Evolutionary conservation across 2,329 filamentous ascomycete species (phyloP), one percentile per base, ranked within the genome.

Genomic region (Monilinia fructicola): DNA sequence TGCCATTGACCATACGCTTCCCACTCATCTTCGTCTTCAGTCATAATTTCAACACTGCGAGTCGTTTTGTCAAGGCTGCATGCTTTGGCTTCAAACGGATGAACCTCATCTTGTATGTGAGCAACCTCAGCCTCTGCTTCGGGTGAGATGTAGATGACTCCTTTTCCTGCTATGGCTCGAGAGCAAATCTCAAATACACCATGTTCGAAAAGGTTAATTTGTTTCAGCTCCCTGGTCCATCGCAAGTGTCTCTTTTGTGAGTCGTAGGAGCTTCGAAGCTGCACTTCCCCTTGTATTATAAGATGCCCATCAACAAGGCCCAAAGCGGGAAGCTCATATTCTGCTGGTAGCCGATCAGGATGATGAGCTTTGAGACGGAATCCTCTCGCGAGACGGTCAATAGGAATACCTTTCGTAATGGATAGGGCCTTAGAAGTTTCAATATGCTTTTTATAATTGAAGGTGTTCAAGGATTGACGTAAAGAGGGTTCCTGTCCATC

Each of bases 321-420:
- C 53, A 54, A 38, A 54, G 28, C 3, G 4, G 53, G 53, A 54
- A 54, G 53, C 28, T 54, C 16, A 54, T 54, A 54, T 54, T 28
- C 53, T 16, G 53, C 28, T 54, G 53, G 53, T 38, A 54, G 31
- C n/a, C 28, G 26, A 38, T 35, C 53, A 54, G n/a, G 16, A n/a
- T 54, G 26, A 54, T 54, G 53, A 21, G 53, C 28, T 54, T 54
- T 35, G 28, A 54, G 53, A 2, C 53, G 53, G 53, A 54, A 54
- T 54, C 53, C 53, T 54, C 53, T 54, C 21, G 53, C 28, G 16
- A 54, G 31, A 54, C 53, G 53, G 21, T 54, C 53, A 54, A 54
- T 38, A 12, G 28, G 53, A 54, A 31, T 2, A 38, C 53, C 53
- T 35, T 38, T 54, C 28, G 28, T 12, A 31, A 35, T 28, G 18